Conservation (phyloP, 345 rosid species). For the Jatropha curcas region DNA sequence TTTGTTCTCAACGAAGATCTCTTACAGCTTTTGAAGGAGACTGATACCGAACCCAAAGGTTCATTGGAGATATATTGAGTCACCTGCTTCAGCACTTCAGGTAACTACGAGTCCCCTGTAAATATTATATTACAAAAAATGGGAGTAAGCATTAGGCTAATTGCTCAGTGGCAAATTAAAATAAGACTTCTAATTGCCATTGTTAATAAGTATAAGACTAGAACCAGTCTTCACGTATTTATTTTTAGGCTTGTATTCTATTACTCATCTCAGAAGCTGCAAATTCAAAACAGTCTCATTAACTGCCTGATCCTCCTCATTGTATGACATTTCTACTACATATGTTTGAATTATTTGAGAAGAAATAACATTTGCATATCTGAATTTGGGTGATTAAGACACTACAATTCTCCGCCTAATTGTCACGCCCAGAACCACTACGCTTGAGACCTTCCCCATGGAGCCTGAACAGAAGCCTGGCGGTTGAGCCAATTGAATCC, state of each 20-base stretch:
- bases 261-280: no score
- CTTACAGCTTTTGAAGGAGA: conserved; percentile 79
- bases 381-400: conserved; percentile 4
- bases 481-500: conserved; percentile 99
- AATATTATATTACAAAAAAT: background rate
- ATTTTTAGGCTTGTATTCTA: background rate
- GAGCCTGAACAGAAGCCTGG: conserved; percentile 97
- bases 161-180: background rate
- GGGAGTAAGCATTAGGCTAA: background rate
- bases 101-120: conserved; percentile 92
- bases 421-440: conserved; percentile 99
- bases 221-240: no score
- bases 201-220: no score
- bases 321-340: background rate
- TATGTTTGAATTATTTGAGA: conserved; percentile 1
- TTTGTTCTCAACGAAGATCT: background rate
- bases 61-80: conserved; percentile 72
- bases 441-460: conserved; percentile 99
- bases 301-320: background rate
- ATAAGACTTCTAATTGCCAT: no score
- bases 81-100: conserved; percentile 90
- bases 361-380: background rate
- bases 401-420: conserved; percentile 92
- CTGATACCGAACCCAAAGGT: conserved; percentile 91
- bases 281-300: background rate